These are phyloP conservation scores for Diutina ranongensis DNA, from an alignment of 1,139 yeast species.

Conservation along the genomic window DNA sequence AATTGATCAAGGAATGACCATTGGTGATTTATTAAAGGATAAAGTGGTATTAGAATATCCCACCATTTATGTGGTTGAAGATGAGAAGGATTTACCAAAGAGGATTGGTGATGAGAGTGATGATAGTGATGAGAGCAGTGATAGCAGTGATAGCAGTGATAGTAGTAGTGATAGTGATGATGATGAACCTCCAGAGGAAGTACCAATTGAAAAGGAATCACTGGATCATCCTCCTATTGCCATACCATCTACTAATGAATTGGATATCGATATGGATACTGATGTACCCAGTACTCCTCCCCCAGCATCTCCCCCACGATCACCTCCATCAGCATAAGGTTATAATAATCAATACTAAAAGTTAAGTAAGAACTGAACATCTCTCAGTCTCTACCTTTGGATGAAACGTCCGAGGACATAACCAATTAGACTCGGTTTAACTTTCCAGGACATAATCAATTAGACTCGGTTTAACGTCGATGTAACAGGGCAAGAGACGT, in stretches of 20 bases:
- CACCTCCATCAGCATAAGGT: slow-evolving; percentile 1
- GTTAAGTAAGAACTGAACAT: too few species aligned
- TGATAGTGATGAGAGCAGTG: neutral
- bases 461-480: too few species aligned
- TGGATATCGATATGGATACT: neutral
- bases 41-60: slow-evolving; percentile 1
- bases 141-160: neutral
- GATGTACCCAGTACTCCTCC: neutral
- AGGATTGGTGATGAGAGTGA: neutral
- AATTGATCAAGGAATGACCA: neutral
- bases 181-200: neutral
- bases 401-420: too few species aligned
- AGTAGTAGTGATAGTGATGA: neutral
- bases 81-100: neutral
- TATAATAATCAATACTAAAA: too few species aligned
- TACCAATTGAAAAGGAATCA: neutral
- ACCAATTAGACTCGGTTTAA: too few species aligned
- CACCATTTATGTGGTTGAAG: neutral
- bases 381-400: too few species aligned
- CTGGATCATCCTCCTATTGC: neutral
- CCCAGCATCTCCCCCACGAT: neutral
- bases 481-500: too few species aligned
- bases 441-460: too few species aligned
- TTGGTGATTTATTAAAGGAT: neutral
- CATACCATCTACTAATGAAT: neutral